Evolutionary conservation across 192 early-diverging fungal species (phyloP), one percentile per base, ranked within the genome.

Genomic region (Diversispora epigaea): DNA sequence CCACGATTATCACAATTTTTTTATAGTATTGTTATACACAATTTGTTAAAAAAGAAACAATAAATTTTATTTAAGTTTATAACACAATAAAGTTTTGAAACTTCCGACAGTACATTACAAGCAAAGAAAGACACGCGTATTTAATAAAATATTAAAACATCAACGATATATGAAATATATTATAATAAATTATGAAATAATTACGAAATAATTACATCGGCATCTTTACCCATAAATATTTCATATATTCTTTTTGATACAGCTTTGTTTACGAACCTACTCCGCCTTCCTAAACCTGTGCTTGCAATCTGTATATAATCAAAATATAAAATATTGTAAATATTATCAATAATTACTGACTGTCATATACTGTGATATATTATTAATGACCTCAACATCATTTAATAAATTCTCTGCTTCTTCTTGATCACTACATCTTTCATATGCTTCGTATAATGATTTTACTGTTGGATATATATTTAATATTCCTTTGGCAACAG

Each of bases 401-500:
- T 79, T 71, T 19, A 85, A 50, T 25, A 83, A 25, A 9, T 60
- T 54, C 58, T 78, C 80, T 39, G 52, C 64, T 56, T 80, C 69
- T 60, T 69, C 64, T 49, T 64, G 19, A 5, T 25, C 71, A n/a
- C 46, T 4, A 22, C 74, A 67, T 39, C 61, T 21, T 12, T 46
- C 21, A 43, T 83, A 85, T 6, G 66, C 67, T 1, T 77, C 46
- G 21, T 79, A 81, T 22, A 85, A 62, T 5, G 73, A 76, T 6
- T 67, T 64, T 25, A 78, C 11, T 0, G 79, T 81, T 11, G 84
- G 77, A 52, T 81, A 83, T 11, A 17, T 50, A 17, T 71, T 21
- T 4, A 79, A 56, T 17, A 85, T 78, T 19, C 67, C 74, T 19
- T 60, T 78, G 7, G 84, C 81, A 6, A 85, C 76, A 2, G 81